Base-by-base conservation (phyloP, 306 rosid genomes). In the Bauhinia variegata region DNA sequence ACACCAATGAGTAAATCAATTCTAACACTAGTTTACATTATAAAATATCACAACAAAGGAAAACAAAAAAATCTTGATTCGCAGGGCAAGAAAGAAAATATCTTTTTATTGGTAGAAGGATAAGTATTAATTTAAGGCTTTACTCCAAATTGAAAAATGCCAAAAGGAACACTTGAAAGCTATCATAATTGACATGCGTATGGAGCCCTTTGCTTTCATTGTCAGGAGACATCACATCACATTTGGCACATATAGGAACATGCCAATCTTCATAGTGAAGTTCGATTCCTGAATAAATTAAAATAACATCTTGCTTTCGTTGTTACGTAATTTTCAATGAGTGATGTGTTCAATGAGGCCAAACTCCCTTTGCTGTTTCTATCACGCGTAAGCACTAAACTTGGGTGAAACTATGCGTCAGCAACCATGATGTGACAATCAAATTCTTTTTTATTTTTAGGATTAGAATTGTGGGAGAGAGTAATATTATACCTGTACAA, bases 401-500 rank as follows among this genome's bases (percentile, higher is more conserved):
- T 34, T 31, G 15, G 15, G 74, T 65, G 74, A 72, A 67, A 67
- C 0, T 50, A 53, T 63, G 73, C 63, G 75, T 63, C 81, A 71
- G 42, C 75, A 64, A 34, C 49, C 15, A 12, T 11, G 56, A 68
- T 54, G 60, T 60, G 75, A 68, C 64, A 58, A 15, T 58, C 56
- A 56, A 60, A 31, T 49, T 62, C 23, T n/a, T 33, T 33, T n/a
- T n/a, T 14, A 8, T 36, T 5, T 36, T 8, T 8, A 36, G 28
- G 28, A 23, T 2, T 17, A 50, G 15, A 3, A 0, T 14, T 15
- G 17, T 15, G 4, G 1, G 55, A 3, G 30, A 15, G 31, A 18
- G 8, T 23, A 8, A 23, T 10, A 39, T 78, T 10, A 39, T 78
- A 90, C 99, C 91, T 90, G 99, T 6, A 80, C 63, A 14, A 90